Evolutionary conservation across 495 filamentous ascomycete genomes (phyloP).

Genomic region (Choiromyces venosus): DNA sequence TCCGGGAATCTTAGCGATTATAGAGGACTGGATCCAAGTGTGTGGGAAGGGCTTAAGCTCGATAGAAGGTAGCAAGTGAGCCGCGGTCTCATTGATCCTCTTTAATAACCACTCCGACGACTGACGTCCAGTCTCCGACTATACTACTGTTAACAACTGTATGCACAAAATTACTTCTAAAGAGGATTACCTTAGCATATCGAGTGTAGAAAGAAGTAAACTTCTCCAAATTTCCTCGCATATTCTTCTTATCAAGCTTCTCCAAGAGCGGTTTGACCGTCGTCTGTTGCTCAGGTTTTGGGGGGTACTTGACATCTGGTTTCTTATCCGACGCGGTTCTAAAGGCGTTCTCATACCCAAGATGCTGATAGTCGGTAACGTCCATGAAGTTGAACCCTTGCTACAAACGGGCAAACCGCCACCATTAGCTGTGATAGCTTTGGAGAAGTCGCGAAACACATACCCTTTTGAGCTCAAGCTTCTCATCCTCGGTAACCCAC

Average conservation of each 20-base stretch:
- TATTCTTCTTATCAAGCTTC: constrained; percentile 66
- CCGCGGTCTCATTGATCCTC: constrained; percentile 67
- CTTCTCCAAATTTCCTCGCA: constrained; percentile 68
- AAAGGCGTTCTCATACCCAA: constrained; percentile 48
- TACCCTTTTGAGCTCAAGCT: constrained; percentile 84
- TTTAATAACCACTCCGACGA: constrained; percentile 83
- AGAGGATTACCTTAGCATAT: constrained; percentile 60
- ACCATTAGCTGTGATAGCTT: background rate
- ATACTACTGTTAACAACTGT: background rate
- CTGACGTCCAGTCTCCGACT: constrained; percentile 71
- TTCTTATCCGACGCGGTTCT: constrained; percentile 44
- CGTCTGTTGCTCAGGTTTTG: constrained; percentile 58
- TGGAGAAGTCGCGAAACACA: constrained; percentile 37
- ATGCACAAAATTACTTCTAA: background rate
- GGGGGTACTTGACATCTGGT: constrained; percentile 57
- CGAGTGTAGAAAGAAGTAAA: constrained; percentile 81
- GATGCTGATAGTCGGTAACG: constrained; percentile 66
- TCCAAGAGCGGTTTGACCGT: constrained; percentile 62
- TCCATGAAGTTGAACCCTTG: constrained; percentile 89
- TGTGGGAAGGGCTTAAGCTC: constrained; percentile 70
- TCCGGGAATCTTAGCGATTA: constrained; percentile 91
- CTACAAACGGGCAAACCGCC: constrained; percentile 46
- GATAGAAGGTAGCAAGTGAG: constrained; percentile 65
- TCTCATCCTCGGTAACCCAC: constrained; percentile 91
- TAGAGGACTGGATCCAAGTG: constrained; percentile 80